Conservation (phyloP, 345 rosid genomes). For the thale cress (Arabidopsis thaliana) region DNA sequence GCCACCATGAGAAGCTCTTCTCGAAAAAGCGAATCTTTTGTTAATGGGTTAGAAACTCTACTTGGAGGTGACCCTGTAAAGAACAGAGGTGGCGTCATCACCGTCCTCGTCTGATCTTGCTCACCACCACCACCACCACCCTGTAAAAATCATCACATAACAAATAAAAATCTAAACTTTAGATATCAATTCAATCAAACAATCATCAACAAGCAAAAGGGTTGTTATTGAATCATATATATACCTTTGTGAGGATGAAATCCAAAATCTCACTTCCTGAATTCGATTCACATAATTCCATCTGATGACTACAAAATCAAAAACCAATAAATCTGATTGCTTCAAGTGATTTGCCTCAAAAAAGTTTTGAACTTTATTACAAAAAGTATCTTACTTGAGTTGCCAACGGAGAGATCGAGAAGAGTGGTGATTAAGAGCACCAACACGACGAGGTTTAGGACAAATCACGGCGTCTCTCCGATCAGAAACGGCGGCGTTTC, state of each 20-base stretch:
- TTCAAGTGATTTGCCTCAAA: background rate
- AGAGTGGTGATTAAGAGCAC: slow-evolving; percentile 48
- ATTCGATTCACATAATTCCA: slow-evolving; percentile 55
- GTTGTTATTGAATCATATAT: background rate
- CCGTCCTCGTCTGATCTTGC: slow-evolving; percentile 48
- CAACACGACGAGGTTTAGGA: slow-evolving; percentile 79
- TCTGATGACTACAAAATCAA: slow-evolving; percentile 63
- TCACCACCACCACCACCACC: slow-evolving; percentile 54
- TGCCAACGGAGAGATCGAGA: slow-evolving; percentile 64
- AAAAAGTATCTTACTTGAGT: slow-evolving; percentile 48
- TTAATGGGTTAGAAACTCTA: slow-evolving; percentile 99
- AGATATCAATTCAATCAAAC: background rate
- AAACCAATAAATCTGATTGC: background rate
- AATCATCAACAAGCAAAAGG: background rate
- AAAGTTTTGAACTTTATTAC: background rate
- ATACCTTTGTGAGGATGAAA: slow-evolving; percentile 75
- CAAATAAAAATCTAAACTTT: background rate
- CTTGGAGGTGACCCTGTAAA: slow-evolving; percentile 97
- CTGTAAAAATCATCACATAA: slow-evolving; percentile 43
- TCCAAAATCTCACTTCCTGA: slow-evolving; percentile 73
- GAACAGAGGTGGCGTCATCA: slow-evolving; percentile 60
- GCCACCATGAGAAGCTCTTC: slow-evolving; percentile 55
- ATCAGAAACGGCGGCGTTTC: slow-evolving; percentile 45
- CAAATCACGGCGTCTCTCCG: slow-evolving; percentile 62
- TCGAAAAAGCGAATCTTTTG: slow-evolving; percentile 78